Base-by-base conservation (phyloP, 768 basidiomycete genomes). In the Lyophyllum shimeji region DNA sequence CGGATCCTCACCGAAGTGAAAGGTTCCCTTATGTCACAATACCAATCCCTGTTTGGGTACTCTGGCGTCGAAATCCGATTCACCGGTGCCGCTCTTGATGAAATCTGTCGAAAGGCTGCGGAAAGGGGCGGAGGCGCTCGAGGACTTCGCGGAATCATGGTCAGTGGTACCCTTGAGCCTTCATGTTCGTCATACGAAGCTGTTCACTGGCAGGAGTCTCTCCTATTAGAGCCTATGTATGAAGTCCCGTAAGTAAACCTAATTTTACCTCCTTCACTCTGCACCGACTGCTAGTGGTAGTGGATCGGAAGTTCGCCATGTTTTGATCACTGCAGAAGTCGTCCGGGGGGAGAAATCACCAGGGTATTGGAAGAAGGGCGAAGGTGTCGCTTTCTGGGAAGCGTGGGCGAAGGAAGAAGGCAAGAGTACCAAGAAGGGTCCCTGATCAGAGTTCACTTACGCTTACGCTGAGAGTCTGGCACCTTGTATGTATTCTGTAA, bases 1-100 rank as follows among this genome's bases (percentile, higher is more conserved):
- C 83, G 88, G n/a, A 92, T 98, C 55, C 79, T 98, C 42, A 92
- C 90, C 1, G 94, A 97, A 62, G 94, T 98, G 49, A 87, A 88
- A 64, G 94, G 95, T 17, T 93, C 94, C 2, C 79, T 98, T 13
- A 79, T 96, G 46, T 92, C 91, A 23, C 96, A 98, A 68, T 97
- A 95, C 63, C 84, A 83, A 24, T 82, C 92, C 3, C 77, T 94
- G 37, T 95, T 95, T 67, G 85, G 82, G 25, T 88, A 88, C 63
- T 93, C 89, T 7, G 90, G 89, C 3, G 86, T 90, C 20, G 93
- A 95, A 61, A 85, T 97, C 58, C 80, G 86, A 50, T 97, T 98
- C 67, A 95, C 95, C 11, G 83, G 81, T 55, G 78, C 79, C 1
- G 93, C 94, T 1, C 69, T 97, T 23, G 81, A 87, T 57, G 91